phyloP scores from a whole-genome alignment of 805 yeast species.

The Myxozyma melibiosi region DNA sequence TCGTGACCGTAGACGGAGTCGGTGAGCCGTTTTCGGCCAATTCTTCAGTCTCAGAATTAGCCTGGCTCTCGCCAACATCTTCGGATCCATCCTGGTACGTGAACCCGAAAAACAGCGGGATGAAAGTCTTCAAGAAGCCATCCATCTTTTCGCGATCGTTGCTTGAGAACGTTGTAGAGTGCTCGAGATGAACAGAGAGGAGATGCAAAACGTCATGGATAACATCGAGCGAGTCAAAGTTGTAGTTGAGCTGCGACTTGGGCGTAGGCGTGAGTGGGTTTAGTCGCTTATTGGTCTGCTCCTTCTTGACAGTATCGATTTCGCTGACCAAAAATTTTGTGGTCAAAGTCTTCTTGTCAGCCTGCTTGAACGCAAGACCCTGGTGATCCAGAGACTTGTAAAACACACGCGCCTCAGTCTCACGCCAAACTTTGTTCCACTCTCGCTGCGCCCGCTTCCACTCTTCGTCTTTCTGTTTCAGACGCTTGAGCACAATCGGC shows the following conservation, averaged over 20 bases:
- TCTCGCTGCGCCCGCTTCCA: conserved; percentile 98
- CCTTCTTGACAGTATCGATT: conserved; percentile 87
- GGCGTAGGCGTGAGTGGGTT: conserved; percentile 87
- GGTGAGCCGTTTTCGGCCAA: conserved; percentile 21
- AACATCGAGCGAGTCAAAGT: conserved; percentile 65
- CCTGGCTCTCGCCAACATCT: conserved; percentile 26
- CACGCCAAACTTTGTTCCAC: conserved; percentile 99
- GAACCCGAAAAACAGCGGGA: conserved; percentile 66
- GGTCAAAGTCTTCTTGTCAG: conserved; percentile 89
- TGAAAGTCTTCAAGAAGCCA: conserved; percentile 68
- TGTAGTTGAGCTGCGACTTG: conserved; percentile 68
- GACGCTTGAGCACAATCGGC: conserved; percentile 86
- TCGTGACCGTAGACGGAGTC: neutral
- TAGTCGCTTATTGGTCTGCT: conserved; percentile 81
- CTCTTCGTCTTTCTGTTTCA: conserved; percentile 97
- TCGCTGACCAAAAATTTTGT: conserved; percentile 89
- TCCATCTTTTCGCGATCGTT: conserved; percentile 78
- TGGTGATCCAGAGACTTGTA: conserved; percentile 92
- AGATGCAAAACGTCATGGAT: conserved; percentile 73
- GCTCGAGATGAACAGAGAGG: conserved; percentile 64
- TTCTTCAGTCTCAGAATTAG: conserved; percentile 21
- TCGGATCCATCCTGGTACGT: conserved; percentile 39
- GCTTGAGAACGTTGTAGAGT: conserved; percentile 72
- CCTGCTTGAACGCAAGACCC: conserved; percentile 94
- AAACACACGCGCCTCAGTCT: conserved; percentile 92